These are phyloP conservation scores for Candida nonsorbophila DNA, from an alignment of 805 yeast species.

Conservation along the genomic window DNA sequence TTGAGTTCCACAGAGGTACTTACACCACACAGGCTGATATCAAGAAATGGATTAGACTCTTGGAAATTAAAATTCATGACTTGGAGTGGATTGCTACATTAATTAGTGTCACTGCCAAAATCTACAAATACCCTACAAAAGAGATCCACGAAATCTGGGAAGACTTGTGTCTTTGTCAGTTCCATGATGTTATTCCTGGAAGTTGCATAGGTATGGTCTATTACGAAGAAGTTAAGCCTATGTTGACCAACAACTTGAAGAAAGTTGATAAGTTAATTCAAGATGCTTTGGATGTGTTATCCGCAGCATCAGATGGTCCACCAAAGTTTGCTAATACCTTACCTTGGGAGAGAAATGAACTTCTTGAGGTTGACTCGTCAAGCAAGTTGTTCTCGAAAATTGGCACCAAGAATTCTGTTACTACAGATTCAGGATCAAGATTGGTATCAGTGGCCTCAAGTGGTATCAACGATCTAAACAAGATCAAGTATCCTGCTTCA, in stretches of 20 bases:
- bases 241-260: conserved; percentile 55
- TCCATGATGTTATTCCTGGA: conserved; percentile 98
- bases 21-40: conserved; percentile 91
- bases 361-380: conserved; percentile 27
- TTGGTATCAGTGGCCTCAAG: conserved; percentile 16
- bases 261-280: conserved; percentile 48
- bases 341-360: conserved; percentile 57
- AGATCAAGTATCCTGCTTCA: conserved; percentile 44
- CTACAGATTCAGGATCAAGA: conserved; percentile 6
- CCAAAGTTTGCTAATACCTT: conserved; percentile 44
- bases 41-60: conserved; percentile 70
- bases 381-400: conserved; percentile 12
- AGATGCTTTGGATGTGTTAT: conserved; percentile 36
- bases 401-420: conserved; percentile 7
- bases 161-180: conserved; percentile 82
- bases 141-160: conserved; percentile 79
- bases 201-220: conserved; percentile 90
- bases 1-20: conserved; percentile 96
- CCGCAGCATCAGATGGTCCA: conserved; percentile 4
- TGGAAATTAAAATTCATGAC: conserved; percentile 78
- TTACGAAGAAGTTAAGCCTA: conserved; percentile 76
- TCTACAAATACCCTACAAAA: conserved; percentile 66
- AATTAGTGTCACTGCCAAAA: conserved; percentile 50
- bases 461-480: conserved; percentile 14
- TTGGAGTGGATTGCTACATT: conserved; percentile 78